Evolutionary conservation across 2,329 filamentous ascomycete genomes (phyloP).

Genomic region (Alternaria gaisen): DNA sequence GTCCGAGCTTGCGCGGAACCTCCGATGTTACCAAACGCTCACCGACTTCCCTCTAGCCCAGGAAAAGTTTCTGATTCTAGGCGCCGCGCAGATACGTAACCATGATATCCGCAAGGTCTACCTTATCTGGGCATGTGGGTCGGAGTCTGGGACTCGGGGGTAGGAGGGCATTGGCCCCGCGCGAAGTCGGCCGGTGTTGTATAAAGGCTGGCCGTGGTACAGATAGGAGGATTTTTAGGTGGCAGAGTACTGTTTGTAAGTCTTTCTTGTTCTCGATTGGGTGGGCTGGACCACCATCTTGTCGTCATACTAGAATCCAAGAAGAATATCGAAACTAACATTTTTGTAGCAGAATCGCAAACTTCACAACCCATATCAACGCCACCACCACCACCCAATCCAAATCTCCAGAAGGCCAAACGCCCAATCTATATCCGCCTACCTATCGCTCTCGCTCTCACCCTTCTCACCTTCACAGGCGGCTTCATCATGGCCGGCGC

Average conservation of each 20-base stretch:
- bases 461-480: slow-evolving; percentile 58
- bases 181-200: slow-evolving; percentile 33
- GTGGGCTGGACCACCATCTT: background rate
- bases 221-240: slow-evolving; percentile 16
- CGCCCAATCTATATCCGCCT: slow-evolving; percentile 48
- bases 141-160: slow-evolving; percentile 9
- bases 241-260: slow-evolving; percentile 31
- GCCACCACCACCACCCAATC: slow-evolving; percentile 9
- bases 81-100: slow-evolving; percentile 15
- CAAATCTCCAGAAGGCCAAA: slow-evolving; percentile 13
- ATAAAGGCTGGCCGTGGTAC: slow-evolving; percentile 24
- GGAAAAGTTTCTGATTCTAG: slow-evolving; percentile 23
- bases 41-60: slow-evolving; percentile 20
- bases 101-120: slow-evolving; percentile 38
- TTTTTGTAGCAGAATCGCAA: slow-evolving; percentile 3
- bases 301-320: background rate
- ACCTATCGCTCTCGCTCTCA: slow-evolving; percentile 57
- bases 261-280: background rate
- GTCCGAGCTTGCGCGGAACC: slow-evolving; percentile 25
- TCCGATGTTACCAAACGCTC: slow-evolving; percentile 18
- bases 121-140: slow-evolving; percentile 41
- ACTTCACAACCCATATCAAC: slow-evolving; percentile 15
- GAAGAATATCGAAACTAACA: slow-evolving; percentile 1
- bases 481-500: slow-evolving; percentile 67
- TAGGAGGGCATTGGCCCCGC: slow-evolving; percentile 16